Conservation (phyloP, 2,329 filamentous ascomycete genomes). For the Colletotrichum sp. region DNA sequence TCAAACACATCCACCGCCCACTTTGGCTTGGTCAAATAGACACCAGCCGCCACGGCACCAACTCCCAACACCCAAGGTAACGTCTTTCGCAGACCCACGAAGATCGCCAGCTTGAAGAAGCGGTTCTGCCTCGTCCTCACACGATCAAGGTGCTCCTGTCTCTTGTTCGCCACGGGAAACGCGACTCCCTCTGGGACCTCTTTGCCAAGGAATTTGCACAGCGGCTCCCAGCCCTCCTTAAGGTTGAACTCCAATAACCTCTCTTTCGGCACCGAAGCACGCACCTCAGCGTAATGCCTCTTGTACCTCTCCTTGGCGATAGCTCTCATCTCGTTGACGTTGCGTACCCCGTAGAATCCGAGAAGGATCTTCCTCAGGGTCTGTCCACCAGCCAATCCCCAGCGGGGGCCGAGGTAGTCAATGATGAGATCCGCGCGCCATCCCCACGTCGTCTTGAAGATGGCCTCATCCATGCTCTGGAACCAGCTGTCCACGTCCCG, state of each 20-base stretch:
- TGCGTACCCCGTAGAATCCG: constrained; percentile 31
- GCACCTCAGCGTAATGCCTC: constrained; percentile 40
- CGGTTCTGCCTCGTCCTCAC: constrained; percentile 6
- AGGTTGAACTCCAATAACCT: constrained; percentile 43
- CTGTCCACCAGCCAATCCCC: constrained; percentile 32
- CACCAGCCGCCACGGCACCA: background rate
- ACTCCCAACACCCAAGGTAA: background rate
- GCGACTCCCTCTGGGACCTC: constrained; percentile 34
- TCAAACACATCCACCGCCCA: background rate
- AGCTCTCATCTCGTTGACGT: constrained; percentile 34
- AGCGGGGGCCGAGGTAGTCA: constrained; percentile 30
- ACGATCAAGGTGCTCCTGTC: constrained; percentile 18
- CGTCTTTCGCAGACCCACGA: background rate
- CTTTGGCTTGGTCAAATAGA: background rate
- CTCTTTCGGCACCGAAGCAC: constrained; percentile 35
- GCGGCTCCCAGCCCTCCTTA: constrained; percentile 44
- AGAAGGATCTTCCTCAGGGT: constrained; percentile 30
- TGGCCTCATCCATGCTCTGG: constrained; percentile 6
- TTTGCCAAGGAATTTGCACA: constrained; percentile 43
- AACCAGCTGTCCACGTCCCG: constrained; percentile 2
- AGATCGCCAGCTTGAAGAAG: background rate
- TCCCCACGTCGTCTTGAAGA: constrained; percentile 30
- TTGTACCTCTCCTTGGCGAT: constrained; percentile 42
- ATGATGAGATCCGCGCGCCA: constrained; percentile 23
- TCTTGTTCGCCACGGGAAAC: constrained; percentile 38